Evolutionary conservation across 805 yeast species (phyloP).

Genomic region (Nadsonia fulvescens): DNA sequence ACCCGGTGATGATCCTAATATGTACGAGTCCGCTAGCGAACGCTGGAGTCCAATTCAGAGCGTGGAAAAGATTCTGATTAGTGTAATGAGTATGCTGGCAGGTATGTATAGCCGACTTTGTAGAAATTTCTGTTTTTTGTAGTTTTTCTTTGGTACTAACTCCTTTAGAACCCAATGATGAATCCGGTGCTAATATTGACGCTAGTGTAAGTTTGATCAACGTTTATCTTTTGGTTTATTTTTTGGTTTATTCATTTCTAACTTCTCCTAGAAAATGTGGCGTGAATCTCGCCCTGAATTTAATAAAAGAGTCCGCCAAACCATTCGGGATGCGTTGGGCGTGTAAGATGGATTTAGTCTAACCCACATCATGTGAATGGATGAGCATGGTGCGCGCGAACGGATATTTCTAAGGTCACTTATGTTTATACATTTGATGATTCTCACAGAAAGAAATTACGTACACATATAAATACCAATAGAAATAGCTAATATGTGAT

Average conservation of each 20-base stretch:
- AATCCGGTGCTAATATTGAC: slow-evolving; percentile 82
- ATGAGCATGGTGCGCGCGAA: too few species aligned
- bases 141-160: too few species aligned
- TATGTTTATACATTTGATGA: too few species aligned
- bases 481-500: too few species aligned
- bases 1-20: slow-evolving; percentile 94
- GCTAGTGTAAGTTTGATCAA: slow-evolving; percentile 24
- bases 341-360: slow-evolving; percentile 24
- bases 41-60: slow-evolving; percentile 97
- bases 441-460: too few species aligned
- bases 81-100: slow-evolving; percentile 91
- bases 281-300: slow-evolving; percentile 63
- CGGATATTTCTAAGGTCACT: too few species aligned
- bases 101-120: too few species aligned
- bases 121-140: slow-evolving; percentile 1
- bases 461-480: too few species aligned
- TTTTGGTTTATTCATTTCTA: neutral
- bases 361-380: too few species aligned
- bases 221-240: too few species aligned
- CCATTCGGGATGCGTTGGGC: slow-evolving; percentile 58
- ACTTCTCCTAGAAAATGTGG: slow-evolving; percentile 61
- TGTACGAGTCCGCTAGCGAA: slow-evolving; percentile 89
- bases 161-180: slow-evolving; percentile 78
- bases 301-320: slow-evolving; percentile 41
- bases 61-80: slow-evolving; percentile 84